Conservation (phyloP, 208 protist species). For the Leishmania aethiopica region DNA sequence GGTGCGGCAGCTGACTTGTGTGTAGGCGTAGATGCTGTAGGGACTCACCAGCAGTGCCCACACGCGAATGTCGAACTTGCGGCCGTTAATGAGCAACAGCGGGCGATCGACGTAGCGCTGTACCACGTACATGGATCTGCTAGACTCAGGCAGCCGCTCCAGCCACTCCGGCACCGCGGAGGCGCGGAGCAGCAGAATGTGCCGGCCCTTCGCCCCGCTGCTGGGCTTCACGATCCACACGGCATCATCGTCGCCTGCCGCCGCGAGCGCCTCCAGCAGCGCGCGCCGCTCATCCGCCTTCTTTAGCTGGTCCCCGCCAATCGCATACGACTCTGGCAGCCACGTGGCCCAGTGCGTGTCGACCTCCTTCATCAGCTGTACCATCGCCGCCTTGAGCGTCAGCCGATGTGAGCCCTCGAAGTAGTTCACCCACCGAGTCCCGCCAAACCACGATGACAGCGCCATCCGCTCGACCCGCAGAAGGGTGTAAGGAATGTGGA, state of each 20-base stretch:
- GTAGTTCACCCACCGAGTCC: conserved; percentile 88
- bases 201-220: conserved; percentile 76
- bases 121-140: conserved; percentile 58
- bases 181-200: conserved; percentile 60
- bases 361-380: conserved; percentile 44
- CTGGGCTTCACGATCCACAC: conserved; percentile 92
- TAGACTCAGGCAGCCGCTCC: conserved; percentile 21
- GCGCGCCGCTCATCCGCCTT: conserved; percentile 54
- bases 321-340: conserved; percentile 80
- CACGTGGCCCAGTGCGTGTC: conserved; percentile 54
- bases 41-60: conserved; percentile 76
- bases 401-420: conserved; percentile 82
- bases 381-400: conserved; percentile 86
- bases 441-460: conserved; percentile 55
- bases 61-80: conserved; percentile 92
- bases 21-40: conserved; percentile 81
- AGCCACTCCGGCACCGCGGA: conserved; percentile 47
- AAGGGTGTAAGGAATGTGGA: conserved; percentile 74
- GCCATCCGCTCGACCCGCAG: conserved; percentile 67
- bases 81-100: conserved; percentile 66
- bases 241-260: conserved; percentile 20
- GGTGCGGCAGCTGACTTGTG: conserved; percentile 86
- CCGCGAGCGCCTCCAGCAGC: conserved; percentile 40
- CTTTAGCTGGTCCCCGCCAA: conserved; percentile 64
- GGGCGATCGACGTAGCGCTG: conserved; percentile 89